These are phyloP conservation scores for Canavalia gladiata DNA, from an alignment of 306 rosid genomes.

Conservation along the genomic window DNA sequence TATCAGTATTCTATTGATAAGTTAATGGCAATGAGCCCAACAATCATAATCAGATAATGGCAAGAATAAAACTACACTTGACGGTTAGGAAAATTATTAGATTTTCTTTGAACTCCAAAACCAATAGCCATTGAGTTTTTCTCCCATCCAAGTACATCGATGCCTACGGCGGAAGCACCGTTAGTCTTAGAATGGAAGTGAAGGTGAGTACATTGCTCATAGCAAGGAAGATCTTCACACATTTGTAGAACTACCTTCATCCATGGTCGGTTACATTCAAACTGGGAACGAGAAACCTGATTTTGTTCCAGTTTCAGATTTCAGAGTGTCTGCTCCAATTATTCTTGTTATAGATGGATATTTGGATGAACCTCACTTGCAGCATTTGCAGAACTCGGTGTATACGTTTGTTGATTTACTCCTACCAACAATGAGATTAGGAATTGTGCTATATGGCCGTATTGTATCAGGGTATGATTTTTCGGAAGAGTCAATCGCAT, in stretches of 20 bases:
- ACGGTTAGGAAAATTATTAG: too few relatives aligned
- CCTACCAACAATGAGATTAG: conserved; percentile 81
- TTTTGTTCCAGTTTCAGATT: conserved; percentile 92
- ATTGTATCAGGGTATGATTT: conserved; percentile 91
- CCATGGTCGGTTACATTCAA: conserved; percentile 87
- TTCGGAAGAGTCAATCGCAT: conserved; percentile 87
- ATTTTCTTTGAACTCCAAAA: too few relatives aligned
- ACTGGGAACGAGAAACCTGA: conserved; percentile 94
- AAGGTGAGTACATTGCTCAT: conserved; percentile 81
- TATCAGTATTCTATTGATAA: too few relatives aligned
- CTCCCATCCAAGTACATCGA: too few relatives aligned
- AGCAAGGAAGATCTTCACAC: conserved; percentile 80
- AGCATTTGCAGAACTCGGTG: conserved; percentile 89
- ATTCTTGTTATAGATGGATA: conserved; percentile 93
- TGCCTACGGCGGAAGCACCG: too few relatives aligned
- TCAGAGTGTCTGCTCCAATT: conserved; percentile 90
- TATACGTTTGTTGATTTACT: conserved; percentile 97
- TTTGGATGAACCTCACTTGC: conserved; percentile 93
- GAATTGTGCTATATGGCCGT: conserved; percentile 87
- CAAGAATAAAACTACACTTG: too few relatives aligned
- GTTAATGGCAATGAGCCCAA: too few relatives aligned
- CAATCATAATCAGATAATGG: too few relatives aligned
- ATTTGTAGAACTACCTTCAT: conserved; percentile 88
- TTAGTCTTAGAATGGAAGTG: conserved; percentile 66
- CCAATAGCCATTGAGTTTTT: too few relatives aligned